A percentile compares a stretch with the other conserved stretches of the same genome.
phyloP scores from a whole-genome alignment of 495 filamentous ascomycete species.

The Trichoderma gamsii region DNA sequence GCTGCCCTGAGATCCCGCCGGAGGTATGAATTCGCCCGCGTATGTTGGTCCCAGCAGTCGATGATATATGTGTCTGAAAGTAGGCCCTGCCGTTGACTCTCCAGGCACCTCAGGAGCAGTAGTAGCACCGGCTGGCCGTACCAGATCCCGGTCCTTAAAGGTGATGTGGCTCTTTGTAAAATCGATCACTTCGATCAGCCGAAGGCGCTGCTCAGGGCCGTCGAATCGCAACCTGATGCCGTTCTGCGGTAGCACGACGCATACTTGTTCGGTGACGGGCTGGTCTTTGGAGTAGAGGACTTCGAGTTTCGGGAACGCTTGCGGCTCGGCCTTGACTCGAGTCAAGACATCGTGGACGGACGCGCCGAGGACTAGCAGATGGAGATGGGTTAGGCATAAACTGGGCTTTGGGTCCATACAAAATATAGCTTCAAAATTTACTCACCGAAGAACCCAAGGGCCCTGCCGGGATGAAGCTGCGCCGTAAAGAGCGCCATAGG shows the following conservation, averaged over 20 bases:
- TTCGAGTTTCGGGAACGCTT: constrained; percentile 74
- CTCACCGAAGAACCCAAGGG: constrained; percentile 72
- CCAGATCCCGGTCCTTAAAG: constrained; percentile 75
- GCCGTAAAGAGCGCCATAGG: constrained; percentile 55
- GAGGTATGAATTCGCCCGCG: constrained; percentile 77
- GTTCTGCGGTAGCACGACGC: constrained; percentile 71
- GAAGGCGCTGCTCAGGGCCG: constrained; percentile 83
- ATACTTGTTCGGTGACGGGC: constrained; percentile 66
- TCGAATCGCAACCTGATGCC: constrained; percentile 89
- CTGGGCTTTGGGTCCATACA: not conserved
- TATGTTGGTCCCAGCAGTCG: constrained; percentile 86
- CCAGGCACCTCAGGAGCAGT: constrained; percentile 33
- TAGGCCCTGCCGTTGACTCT: constrained; percentile 56
- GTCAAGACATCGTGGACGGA: constrained; percentile 85
- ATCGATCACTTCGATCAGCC: constrained; percentile 84
- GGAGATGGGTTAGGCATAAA: constrained; percentile 17
- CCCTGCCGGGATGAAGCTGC: constrained; percentile 69
- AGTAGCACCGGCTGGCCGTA: constrained; percentile 52
- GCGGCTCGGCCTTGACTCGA: constrained; percentile 76
- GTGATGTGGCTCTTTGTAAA: constrained; percentile 78
- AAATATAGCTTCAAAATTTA: constrained; percentile 9
- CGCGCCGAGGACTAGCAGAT: constrained; percentile 64
- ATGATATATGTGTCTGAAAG: constrained; percentile 87
- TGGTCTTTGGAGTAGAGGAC: constrained; percentile 63
- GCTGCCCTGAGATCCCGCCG: constrained; percentile 30